Base-by-base conservation (phyloP, 192 early-diverging fungal species). In the Globomyces pollinis-pini region DNA sequence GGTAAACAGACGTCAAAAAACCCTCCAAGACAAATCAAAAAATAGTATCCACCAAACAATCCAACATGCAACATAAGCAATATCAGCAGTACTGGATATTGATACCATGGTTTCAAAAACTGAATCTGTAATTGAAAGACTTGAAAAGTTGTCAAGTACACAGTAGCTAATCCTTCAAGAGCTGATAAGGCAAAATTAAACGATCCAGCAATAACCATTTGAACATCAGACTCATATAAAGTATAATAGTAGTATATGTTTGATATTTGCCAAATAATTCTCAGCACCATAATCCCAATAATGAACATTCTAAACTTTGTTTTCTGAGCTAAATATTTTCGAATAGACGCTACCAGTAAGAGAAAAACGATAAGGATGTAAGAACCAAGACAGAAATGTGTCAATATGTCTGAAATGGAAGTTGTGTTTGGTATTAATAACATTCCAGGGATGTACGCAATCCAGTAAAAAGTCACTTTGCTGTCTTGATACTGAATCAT, bases 241-340 rank as follows among this genome's bases (percentile, higher is more conserved):
- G 41, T 42, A 20, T 42, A 42, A 18, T 42, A 20, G 20, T 18
- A 42, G 20, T 42, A 42, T 20, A 42, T 42, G n/a, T 18, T 18
- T 6, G 3, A 42, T 6, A 8, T 42, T 15, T 13, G 15, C 5
- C 20, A 42, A 16, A 1, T 42, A 15, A 42, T 6, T 20, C 41
- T 18, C 15, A 42, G 15, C 4, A 8, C 7, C 20, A 18, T 13
- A 16, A 13, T 18, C 6, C 0, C 41, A 4, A 42, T 42, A 42
- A 42, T 42, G n/a, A 42, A n/a, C n/a, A n/a, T 42, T 42, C n/a
- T 13, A 42, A 42, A 42, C n/a, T 42, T 42, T 6, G n/a, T 42
- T 5, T 4, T 42, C n/a, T 20, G 41, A 15, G 15, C 20, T 42
- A 42, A 42, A 42, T 42, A 42, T n/a, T 16, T 8, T 42, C 20